Evolutionary conservation across 2,329 filamentous ascomycete species (phyloP).

Genomic region (Clarireedia monteithiana): DNA sequence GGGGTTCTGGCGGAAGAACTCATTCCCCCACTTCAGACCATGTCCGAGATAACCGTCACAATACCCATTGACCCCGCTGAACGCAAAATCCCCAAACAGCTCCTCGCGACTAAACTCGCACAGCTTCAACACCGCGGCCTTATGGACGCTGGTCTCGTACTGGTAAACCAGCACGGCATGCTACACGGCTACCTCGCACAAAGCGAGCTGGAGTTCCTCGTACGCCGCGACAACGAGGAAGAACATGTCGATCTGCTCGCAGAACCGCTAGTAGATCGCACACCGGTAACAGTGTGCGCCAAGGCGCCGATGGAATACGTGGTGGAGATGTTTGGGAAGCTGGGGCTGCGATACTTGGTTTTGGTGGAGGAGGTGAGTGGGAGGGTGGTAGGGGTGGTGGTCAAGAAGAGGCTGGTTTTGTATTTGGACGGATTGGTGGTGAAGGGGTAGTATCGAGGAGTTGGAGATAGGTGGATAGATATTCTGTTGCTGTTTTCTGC

Average conservation of each 20-base stretch:
- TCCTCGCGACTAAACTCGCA: slow-evolving; percentile 38
- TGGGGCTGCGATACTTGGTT: slow-evolving; percentile 46
- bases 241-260: slow-evolving; percentile 28
- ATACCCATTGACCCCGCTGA: slow-evolving; percentile 34
- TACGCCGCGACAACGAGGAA: slow-evolving; percentile 25
- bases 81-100: slow-evolving; percentile 35
- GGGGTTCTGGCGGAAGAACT: slow-evolving; percentile 37
- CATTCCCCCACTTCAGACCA: slow-evolving; percentile 44
- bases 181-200: slow-evolving; percentile 49
- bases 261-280: slow-evolving; percentile 43
- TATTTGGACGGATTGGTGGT: slow-evolving; percentile 37
- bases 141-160: slow-evolving; percentile 49
- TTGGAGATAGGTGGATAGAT: too few relatives aligned
- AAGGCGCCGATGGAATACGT: slow-evolving; percentile 50
- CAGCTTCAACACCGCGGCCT: slow-evolving; percentile 42
- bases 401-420: slow-evolving; percentile 49
- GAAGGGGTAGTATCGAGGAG: not conserved
- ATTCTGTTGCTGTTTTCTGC: too few relatives aligned
- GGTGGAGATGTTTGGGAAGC: slow-evolving; percentile 51
- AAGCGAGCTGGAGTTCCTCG: slow-evolving; percentile 43
- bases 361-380: slow-evolving; percentile 45
- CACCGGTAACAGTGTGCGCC: slow-evolving; percentile 41
- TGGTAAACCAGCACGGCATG: slow-evolving; percentile 40
- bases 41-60: slow-evolving; percentile 43
- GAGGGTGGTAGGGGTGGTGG: slow-evolving; percentile 43